Evolutionary conservation across 2,329 filamentous ascomycete genomes (phyloP).

Genomic region (Colletotrichum endophyticum): DNA sequence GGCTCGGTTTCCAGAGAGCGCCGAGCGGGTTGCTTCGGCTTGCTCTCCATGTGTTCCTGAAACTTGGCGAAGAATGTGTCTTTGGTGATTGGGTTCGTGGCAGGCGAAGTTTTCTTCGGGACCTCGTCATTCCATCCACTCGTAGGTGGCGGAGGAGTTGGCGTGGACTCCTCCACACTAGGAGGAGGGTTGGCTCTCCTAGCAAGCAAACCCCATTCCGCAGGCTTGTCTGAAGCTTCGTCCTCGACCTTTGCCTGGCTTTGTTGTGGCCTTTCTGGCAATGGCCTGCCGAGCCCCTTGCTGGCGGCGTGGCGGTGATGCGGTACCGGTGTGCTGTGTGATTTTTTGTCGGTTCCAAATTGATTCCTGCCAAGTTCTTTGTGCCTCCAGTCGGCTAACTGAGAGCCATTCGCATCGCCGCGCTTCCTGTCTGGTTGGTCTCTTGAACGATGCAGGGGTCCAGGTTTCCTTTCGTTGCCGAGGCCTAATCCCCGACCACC

Average conservation of each 20-base stretch:
- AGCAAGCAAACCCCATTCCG: not conserved
- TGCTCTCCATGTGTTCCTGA: not conserved
- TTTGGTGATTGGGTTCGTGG: not conserved
- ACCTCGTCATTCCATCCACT: not conserved
- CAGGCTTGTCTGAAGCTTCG: not conserved
- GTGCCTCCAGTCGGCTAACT: constrained; percentile 4
- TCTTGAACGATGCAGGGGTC: not conserved
- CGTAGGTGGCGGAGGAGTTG: no score
- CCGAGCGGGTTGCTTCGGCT: not conserved
- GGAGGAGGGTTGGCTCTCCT: not conserved
- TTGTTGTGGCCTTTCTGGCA: not conserved
- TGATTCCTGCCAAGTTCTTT: not conserved
- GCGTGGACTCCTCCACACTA: not conserved
- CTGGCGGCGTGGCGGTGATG: not conserved
- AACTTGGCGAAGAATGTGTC: constrained; percentile 1
- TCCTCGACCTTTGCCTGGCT: not conserved
- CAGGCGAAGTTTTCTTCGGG: not conserved
- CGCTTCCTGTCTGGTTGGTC: not conserved
- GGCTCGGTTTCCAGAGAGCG: not conserved
- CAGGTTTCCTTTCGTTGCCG: not conserved
- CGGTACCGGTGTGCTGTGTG: not conserved
- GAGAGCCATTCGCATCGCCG: not conserved
- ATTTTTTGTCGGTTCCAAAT: not conserved
- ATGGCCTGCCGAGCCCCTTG: not conserved
- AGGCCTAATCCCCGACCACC: not conserved